Conservation (phyloP, 768 basidiomycete species). For the Podaxis sp. region DNA sequence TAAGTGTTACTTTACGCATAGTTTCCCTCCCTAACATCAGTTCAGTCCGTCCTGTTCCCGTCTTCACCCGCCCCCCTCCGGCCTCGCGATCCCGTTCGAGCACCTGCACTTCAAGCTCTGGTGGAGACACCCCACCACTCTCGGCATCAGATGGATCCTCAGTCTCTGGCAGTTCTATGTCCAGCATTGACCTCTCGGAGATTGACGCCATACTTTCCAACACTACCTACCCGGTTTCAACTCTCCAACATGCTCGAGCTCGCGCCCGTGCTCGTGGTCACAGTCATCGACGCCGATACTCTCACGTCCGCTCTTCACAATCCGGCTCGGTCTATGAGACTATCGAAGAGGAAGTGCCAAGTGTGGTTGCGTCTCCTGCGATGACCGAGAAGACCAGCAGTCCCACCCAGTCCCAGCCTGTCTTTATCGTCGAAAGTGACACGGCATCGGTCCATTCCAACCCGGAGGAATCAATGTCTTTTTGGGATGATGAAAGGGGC, state of each 20-base stretch:
- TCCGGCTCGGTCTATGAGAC: slow-evolving; percentile 69
- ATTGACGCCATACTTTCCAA: slow-evolving; percentile 55
- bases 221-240: slow-evolving; percentile 45
- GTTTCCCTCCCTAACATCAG: slow-evolving; percentile 13
- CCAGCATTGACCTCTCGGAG: slow-evolving; percentile 69
- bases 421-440: slow-evolving; percentile 59
- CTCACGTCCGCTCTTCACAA: slow-evolving; percentile 57
- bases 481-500: slow-evolving; percentile 70
- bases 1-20: slow-evolving; percentile 27
- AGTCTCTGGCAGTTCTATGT: slow-evolving; percentile 67
- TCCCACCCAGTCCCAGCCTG: slow-evolving; percentile 33
- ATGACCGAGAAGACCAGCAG: slow-evolving; percentile 30
- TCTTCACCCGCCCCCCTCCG: slow-evolving; percentile 58
- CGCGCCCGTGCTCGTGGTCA: slow-evolving; percentile 55
- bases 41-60: slow-evolving; percentile 42
- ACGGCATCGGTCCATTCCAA: slow-evolving; percentile 40
- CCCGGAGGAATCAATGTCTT: slow-evolving; percentile 25
- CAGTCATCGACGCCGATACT: slow-evolving; percentile 69
- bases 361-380: slow-evolving; percentile 21
- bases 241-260: slow-evolving; percentile 34
- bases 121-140: slow-evolving; percentile 66
- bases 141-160: slow-evolving; percentile 67
- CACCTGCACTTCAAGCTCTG: slow-evolving; percentile 65
- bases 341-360: slow-evolving; percentile 65
- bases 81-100: slow-evolving; percentile 58